Conservation (phyloP, 2,329 filamentous ascomycete genomes). For the Lecanicillium sp. region DNA sequence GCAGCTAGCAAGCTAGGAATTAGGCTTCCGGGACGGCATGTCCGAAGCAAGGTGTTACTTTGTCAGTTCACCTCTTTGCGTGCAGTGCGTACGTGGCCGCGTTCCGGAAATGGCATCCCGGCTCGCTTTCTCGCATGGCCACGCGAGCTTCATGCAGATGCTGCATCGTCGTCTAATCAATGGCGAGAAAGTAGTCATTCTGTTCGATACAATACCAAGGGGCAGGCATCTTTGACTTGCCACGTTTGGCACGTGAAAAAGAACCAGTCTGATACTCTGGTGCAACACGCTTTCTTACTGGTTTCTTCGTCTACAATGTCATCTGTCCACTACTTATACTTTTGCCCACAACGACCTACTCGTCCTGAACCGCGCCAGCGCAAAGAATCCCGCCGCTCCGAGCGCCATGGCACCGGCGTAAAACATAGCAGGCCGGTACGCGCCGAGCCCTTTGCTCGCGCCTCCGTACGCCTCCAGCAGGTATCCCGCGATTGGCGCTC, state of each 20-base stretch:
- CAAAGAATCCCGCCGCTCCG: neutral
- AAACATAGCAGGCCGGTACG: conserved; percentile 56
- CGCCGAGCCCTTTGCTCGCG: conserved; percentile 39
- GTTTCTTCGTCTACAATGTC: too few relatives aligned
- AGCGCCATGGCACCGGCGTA: conserved; percentile 41
- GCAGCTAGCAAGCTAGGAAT: too few relatives aligned
- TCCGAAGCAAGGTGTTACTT: neutral
- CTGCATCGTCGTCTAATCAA: too few relatives aligned
- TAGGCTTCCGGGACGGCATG: neutral
- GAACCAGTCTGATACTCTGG: too few relatives aligned
- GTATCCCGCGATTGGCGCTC: conserved; percentile 55
- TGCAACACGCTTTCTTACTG: too few relatives aligned
- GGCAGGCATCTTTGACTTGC: too few relatives aligned
- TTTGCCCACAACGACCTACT: neutral
- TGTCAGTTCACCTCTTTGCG: neutral
- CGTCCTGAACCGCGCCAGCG: neutral
- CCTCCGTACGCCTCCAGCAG: conserved; percentile 51
- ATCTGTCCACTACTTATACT: too few relatives aligned
- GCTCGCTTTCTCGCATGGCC: too few relatives aligned
- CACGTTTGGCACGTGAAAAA: too few relatives aligned
- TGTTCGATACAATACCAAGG: too few relatives aligned
- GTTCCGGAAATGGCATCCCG: neutral
- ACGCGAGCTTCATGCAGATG: too few relatives aligned
- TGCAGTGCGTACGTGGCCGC: neutral
- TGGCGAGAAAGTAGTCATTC: too few relatives aligned